Base-by-base conservation (phyloP, 1,139 yeast species). In the Meyerozyma carpophila region DNA sequence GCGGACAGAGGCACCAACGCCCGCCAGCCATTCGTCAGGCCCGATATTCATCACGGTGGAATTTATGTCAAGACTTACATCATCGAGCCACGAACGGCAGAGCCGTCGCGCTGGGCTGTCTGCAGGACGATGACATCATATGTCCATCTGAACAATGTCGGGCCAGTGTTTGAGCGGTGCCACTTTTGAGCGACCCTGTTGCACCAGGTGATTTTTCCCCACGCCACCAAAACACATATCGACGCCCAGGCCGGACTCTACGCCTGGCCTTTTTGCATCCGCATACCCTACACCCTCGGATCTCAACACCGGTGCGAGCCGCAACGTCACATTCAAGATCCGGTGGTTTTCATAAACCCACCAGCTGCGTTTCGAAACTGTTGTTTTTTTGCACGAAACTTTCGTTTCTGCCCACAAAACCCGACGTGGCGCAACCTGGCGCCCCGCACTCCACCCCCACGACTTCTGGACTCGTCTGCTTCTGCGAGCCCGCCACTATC, bases 121-220 rank as follows among this genome's bases (percentile, higher is more conserved):
- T 31, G 34, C 34, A 31, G 34, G 34, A 31, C 16, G n/a, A 31
- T 31, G 34, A 31, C 34, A 31, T 31, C 34, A 31, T 31, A 31
- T 13, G 20, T 5, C 20, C 16, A 31, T 9, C n/a, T 21, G 20
- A 31, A 31, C 34, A 31, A 31, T 31, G 34, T 31, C 34, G 34
- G 34, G 34, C 10, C 14, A 16, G 34, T 7, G 20, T 13, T 11
- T n/a, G 34, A 31, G 16, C 34, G 20, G 34, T 14, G 34, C 16
- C 34, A 31, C 20, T 13, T 31, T 31, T 31, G 20, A 27, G 20
- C 34, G 20, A 31, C 21, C 34, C 34, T 13, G 32, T 14, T 11
- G 5, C 10, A 13, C 34, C 34, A 9, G 16, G 34, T 13, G 34
- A 6, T n/a, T n/a, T 8, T 16, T 8, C 5, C 10, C 20, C 2